phyloP scores from a whole-genome alignment of 169 alveolate genomes.

The Miamiensis avidus region DNA sequence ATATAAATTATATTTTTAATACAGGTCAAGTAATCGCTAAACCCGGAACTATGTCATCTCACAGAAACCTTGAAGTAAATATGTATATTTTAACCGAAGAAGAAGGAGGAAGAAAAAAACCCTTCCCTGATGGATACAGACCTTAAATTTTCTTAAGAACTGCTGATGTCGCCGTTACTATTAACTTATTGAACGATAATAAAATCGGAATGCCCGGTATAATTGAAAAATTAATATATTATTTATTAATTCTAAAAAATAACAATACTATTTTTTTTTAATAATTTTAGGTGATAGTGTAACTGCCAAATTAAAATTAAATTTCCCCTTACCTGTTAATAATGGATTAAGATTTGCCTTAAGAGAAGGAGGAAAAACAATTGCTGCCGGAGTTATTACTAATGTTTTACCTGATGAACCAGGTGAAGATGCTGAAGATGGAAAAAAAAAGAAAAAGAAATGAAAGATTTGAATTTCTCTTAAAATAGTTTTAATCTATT shows the following conservation, averaged over 20 bases:
- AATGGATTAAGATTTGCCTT: slow-evolving; percentile 90
- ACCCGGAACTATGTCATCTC: slow-evolving; percentile 85
- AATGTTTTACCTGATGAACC: slow-evolving; percentile 50
- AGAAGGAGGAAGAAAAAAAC: slow-evolving; percentile 96
- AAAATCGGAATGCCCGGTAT: slow-evolving; percentile 86
- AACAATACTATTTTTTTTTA: no score
- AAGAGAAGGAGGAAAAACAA: slow-evolving; percentile 96
- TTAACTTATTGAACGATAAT: slow-evolving; percentile 84
- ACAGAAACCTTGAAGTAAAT: slow-evolving; percentile 89
- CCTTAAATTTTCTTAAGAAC: slow-evolving; percentile 96
- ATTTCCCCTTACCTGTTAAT: slow-evolving; percentile 38
- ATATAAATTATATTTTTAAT: background rate
- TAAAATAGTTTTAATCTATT: no score
- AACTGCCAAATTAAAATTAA: slow-evolving; percentile 35
- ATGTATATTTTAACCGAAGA: slow-evolving; percentile 91
- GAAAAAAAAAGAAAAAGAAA: background rate
- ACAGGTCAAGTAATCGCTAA: slow-evolving; percentile 73
- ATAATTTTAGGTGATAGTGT: slow-evolving; percentile 50
- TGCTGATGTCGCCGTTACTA: slow-evolving; percentile 92
- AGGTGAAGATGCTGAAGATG: slow-evolving; percentile 2
- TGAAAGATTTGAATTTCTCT: no score
- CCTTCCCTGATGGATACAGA: slow-evolving; percentile 93
- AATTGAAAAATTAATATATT: no score
- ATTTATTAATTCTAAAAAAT: no score
- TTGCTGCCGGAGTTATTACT: slow-evolving; percentile 92